phyloP scores from a whole-genome alignment of 163 green algal species.

The Chloromonas sp. region DNA sequence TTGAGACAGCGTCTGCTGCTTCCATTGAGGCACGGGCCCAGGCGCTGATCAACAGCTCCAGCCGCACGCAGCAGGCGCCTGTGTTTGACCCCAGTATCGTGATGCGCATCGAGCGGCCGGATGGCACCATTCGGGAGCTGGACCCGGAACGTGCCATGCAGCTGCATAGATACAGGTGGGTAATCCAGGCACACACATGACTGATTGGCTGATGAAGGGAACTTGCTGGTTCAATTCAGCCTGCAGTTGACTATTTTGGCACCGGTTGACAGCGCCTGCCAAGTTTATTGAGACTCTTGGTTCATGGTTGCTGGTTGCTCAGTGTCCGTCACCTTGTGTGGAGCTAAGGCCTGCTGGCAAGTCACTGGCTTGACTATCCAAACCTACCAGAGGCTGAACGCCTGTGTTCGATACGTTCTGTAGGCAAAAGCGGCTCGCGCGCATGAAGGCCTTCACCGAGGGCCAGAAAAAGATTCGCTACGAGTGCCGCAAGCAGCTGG shows the following conservation, averaged over 20 bases:
- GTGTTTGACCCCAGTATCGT: neutral
- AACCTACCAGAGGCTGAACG: too few species aligned
- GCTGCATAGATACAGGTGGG: constrained; percentile 6
- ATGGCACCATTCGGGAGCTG: constrained; percentile 1
- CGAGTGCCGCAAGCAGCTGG: constrained; percentile 2
- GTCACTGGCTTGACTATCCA: neutral
- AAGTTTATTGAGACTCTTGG: too few species aligned
- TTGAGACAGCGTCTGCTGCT: neutral
- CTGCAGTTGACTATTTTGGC: too few species aligned
- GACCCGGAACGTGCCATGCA: neutral
- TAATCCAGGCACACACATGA: neutral
- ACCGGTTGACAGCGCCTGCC: too few species aligned
- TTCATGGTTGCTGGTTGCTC: neutral
- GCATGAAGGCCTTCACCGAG: neutral
- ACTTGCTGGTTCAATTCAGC: too few species aligned
- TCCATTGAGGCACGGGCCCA: constrained; percentile 9
- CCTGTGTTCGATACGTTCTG: neutral
- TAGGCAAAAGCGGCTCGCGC: constrained; percentile 5
- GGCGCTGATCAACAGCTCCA: constrained; percentile 14
- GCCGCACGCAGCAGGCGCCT: neutral
- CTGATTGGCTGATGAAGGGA: too few species aligned
- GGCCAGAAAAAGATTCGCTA: neutral
- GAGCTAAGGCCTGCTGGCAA: neutral
- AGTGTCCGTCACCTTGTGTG: neutral
- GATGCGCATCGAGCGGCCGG: neutral